phyloP scores from a whole-genome alignment of 768 basidiomycete species.

The Russula abietina region DNA sequence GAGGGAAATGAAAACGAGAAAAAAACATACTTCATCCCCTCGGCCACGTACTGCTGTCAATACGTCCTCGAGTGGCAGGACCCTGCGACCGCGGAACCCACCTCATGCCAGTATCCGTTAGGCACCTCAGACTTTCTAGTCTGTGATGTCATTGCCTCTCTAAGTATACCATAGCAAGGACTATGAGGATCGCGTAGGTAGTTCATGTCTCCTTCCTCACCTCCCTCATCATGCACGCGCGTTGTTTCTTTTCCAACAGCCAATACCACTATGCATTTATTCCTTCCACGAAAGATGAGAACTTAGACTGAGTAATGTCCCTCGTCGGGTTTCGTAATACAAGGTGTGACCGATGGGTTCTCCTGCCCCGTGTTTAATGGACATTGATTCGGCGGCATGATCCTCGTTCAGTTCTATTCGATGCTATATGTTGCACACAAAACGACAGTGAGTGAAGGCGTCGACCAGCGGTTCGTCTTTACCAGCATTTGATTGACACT shows the following conservation, averaged over 20 bases:
- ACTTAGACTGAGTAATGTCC: too few relatives aligned
- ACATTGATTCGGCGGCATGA: neutral
- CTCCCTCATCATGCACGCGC: too few relatives aligned
- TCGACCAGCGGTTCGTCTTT: too few relatives aligned
- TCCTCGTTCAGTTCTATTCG: neutral
- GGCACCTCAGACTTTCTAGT: neutral
- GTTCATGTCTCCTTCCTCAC: neutral
- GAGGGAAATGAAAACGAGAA: constrained; percentile 28
- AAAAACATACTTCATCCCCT: constrained; percentile 18
- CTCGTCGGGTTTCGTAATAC: neutral
- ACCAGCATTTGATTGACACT: too few relatives aligned
- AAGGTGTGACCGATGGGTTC: neutral
- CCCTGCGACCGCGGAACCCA: constrained; percentile 8
- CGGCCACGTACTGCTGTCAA: neutral
- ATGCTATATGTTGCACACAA: neutral
- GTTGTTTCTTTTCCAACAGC: neutral
- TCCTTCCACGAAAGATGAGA: too few relatives aligned
- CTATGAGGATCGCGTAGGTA: neutral
- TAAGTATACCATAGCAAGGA: neutral
- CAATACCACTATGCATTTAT: neutral
- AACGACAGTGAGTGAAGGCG: neutral
- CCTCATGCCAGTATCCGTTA: constrained; percentile 1
- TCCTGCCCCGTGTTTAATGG: neutral
- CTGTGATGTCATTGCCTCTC: neutral
- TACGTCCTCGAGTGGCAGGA: constrained; percentile 4